Evolutionary conservation across 305 asterid genomes (phyloP).

Genomic region (Solanum hybrid): DNA sequence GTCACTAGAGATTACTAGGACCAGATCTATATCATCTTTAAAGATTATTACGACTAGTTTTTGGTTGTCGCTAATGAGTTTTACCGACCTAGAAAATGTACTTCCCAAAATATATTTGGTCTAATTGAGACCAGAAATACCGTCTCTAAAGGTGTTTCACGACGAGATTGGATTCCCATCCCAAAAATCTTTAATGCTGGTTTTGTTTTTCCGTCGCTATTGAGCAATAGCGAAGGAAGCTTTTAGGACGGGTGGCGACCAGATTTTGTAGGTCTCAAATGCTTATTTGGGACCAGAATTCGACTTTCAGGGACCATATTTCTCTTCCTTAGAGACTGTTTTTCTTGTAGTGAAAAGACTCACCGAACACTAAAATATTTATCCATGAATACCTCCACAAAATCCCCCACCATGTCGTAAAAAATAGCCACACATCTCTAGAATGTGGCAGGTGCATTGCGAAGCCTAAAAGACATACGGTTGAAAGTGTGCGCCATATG

Average conservation of each 20-base stretch:
- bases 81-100: no score
- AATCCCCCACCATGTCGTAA: no score
- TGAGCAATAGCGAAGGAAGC: not conserved
- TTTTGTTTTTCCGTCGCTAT: no score
- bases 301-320: not conserved
- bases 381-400: no score
- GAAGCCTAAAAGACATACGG: no score
- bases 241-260: not conserved
- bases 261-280: not conserved
- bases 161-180: not conserved
- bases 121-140: not conserved
- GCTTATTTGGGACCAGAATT: not conserved
- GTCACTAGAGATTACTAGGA: not conserved
- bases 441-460: no score
- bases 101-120: not conserved
- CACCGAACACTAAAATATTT: no score
- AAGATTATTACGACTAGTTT: not conserved
- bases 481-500: no score
- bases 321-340: not conserved
- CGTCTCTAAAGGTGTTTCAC: rapidly evolving
- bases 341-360: not conserved
- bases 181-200: no score
- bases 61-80: not conserved
- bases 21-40: not conserved
- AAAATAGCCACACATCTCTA: no score